A percentile compares a stretch with the other conserved stretches of the same genome.
These are phyloP conservation scores for Colletotrichum navitas DNA, from an alignment of 2,329 filamentous ascomycete genomes.

Conservation along the genomic window DNA sequence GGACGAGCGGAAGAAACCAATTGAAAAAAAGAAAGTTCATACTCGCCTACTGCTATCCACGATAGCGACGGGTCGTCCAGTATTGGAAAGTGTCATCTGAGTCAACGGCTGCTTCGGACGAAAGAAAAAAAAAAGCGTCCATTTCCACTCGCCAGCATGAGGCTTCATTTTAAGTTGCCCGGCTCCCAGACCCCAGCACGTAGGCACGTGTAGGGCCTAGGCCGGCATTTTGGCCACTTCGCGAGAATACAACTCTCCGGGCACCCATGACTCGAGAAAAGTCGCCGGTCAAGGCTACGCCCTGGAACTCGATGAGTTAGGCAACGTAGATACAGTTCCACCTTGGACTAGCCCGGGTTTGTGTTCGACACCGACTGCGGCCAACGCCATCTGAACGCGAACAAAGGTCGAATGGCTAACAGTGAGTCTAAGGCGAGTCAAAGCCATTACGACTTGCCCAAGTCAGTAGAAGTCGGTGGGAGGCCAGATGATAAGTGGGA, in stretches of 20 bases:
- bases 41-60: neutral
- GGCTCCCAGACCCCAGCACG: neutral
- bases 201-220: neutral
- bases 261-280: neutral
- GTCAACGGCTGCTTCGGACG: neutral
- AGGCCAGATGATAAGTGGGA: neutral
- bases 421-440: neutral
- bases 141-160: neutral
- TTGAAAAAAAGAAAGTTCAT: neutral
- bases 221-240: neutral
- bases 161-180: neutral
- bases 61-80: neutral
- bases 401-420: constrained; percentile 11
- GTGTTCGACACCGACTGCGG: neutral
- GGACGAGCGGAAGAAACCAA: no score
- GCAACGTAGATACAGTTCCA: neutral
- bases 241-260: neutral
- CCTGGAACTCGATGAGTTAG: neutral
- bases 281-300: no score
- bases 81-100: constrained; percentile 1
- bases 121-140: neutral
- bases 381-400: no score
- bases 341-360: neutral
- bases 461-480: neutral
- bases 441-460: neutral